Evolutionary conservation across 2,329 filamentous ascomycete genomes (phyloP), one percentile per base, ranked within the genome.

Genomic region (Phialophora tarda): DNA sequence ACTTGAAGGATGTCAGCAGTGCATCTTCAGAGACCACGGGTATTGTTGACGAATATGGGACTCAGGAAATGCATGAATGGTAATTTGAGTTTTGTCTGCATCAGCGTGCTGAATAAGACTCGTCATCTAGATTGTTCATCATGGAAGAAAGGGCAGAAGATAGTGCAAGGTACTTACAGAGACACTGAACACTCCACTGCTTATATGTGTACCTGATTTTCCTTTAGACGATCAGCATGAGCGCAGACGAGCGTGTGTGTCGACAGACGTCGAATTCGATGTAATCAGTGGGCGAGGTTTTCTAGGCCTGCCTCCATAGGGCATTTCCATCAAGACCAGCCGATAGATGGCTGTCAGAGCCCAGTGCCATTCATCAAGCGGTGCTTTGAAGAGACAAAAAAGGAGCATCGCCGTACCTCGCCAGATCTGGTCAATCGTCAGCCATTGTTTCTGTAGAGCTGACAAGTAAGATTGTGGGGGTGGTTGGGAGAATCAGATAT

Each of bases 301-400:
- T 96, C 92, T 96, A 97, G 92, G 93, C 93, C 92, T 96, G 92
- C 91, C 92, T 81, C 92, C 91, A 91, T 86, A 82, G 77, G 91
- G 92, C 92, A 87, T 90, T 87, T 88, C 93, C 91, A 84, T 93
- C 92, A 92, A 88, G 88, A 83, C 80, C 78, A 76, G 74, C 79
- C 77, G 80, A 26, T n/a, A 76, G 80, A 78, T 78, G 79, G 79
- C 82, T 69, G 80, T 96, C 92, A 90, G 93, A 94, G 93, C 93
- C 93, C 93, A 97, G 93, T 97, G 93, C 93, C 91, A 85, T 91
- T 92, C 91, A 93, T 94, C 91, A 91, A 87, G 73, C 75, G 77
- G 81, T 72, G 50, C 59, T 66, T 41, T 51, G 66, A 56, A 67
- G 53, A 51, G 47, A 62, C 5, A 55, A 28, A 8, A 41, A 44